Evolutionary conservation across 441 rosid genomes (phyloP), one percentile per base, ranked within the genome.

Genomic region (Dalechampia spathulata): DNA sequence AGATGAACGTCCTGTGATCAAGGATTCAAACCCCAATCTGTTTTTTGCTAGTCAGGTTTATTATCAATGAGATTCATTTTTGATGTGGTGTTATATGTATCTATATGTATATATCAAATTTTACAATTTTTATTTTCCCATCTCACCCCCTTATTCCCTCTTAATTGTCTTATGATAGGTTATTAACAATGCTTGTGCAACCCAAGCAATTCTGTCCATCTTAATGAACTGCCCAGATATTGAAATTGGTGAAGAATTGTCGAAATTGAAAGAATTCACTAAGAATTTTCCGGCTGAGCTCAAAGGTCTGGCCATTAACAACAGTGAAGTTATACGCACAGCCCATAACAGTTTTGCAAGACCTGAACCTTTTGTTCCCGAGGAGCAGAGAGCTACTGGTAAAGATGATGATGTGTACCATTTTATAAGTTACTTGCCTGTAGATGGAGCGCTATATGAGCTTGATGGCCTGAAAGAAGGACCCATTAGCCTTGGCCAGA

Each of bases 381-480:
- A 86, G 55, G 99, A 92, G 74, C 96, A 85, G 66, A 92, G 83
- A 70, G 51, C 80, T 30, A 90, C 97, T 46, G 75, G 82, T 15
- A 85, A 89, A 71, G 99, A 89, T 19, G 99, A 92, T 34, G 97
- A 92, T 9, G 92, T 92, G 28, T 92, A 86, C 80, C 99, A 92
- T 71, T 92, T 92, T 71, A 89, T 86, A 54, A 92, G 99, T 67
- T 92, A 92, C 74, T 60, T 92, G 48, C 95, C 97, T 16, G 87
- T 89, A 14, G 90, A 89, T 52, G 99, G 99, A 27, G 78, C 86
- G 61, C 65, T 92, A 44, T 92, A 92, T 63, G 99, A 92, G 72
- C 95, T 92, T 53, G 97, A 92, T 72, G 99, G 99, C 38, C 64
- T 92, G 63, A 92, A 92, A 73, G 95, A 86, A 53, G 99, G 99